Evolutionary conservation across 768 basidiomycete genomes (phyloP), one percentile per base, ranked within the genome.

Genomic region (Dioszegia crocea): DNA sequence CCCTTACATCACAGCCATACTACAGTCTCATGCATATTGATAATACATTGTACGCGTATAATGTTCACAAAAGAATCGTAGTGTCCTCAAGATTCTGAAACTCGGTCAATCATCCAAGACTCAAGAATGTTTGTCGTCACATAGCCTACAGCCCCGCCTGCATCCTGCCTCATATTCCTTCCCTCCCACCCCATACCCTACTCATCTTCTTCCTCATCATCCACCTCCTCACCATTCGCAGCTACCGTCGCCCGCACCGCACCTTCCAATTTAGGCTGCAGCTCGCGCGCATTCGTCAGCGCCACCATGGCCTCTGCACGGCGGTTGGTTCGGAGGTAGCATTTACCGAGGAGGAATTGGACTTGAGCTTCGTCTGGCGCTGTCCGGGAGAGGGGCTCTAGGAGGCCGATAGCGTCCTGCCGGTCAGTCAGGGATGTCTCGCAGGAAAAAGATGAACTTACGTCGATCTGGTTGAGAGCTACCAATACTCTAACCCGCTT

Each of bases 351-450:
- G 78, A 97, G 87, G 83, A 96, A 96, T 59, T 93, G 85, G 57
- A 98, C 89, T 79, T 97, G 97, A 54, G 92, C 88, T 80, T 99
- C 96, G 72, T 92, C 90, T 6, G 94, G 94, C 33, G 92, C 89
- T 62, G 84, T 80, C 74, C 84, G 85, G 65, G 86, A 83, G 52
- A 99, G 83, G 60, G 81, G 80, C 78, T 91, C 86, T 73, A 98
- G 82, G 76, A 92, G 89, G 60, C 82, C 76, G 43, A 91, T 83
- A 19, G 94, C 93, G 41, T 81, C 80, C 92, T 96, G n/a, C n/a
- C n/a, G n/a, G n/a, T n/a, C n/a, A n/a, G n/a, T n/a, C n/a, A n/a
- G n/a, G n/a, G n/a, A n/a, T n/a, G n/a, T n/a, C n/a, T n/a, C n/a
- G n/a, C n/a, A n/a, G n/a, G n/a, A 36, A 46, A 4, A 11, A 12